phyloP scores from a whole-genome alignment of 192 early-diverging fungal species.

The Entomortierella parvispora region DNA sequence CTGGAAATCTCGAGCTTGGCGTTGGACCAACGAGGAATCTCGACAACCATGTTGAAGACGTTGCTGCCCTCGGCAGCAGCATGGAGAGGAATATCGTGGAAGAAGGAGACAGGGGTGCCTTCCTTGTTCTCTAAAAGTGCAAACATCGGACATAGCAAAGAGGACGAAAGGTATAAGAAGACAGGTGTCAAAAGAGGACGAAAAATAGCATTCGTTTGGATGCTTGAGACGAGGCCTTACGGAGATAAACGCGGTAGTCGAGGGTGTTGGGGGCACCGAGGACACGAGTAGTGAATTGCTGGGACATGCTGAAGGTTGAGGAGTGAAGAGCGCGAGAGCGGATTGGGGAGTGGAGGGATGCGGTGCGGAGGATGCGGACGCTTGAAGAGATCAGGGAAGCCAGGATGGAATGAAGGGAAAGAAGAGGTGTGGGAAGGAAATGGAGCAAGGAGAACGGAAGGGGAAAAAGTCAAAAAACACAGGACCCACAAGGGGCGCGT shows the following conservation, averaged over 20 bases:
- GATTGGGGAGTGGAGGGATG: conserved; percentile 10
- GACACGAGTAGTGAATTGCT: conserved; percentile 82
- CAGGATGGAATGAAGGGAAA: conserved; percentile 26
- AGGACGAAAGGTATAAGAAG: too few species aligned
- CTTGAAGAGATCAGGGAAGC: conserved; percentile 37
- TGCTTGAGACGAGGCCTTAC: conserved; percentile 50
- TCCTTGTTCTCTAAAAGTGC: conserved; percentile 70
- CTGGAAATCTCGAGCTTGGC: conserved; percentile 99
- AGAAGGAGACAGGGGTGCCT: conserved; percentile 88
- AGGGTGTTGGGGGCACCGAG: conserved; percentile 89
- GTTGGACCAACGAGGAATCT: conserved; percentile 98
- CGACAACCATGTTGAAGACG: conserved; percentile 97
- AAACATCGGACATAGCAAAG: too few species aligned
- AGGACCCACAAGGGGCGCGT: too few species aligned
- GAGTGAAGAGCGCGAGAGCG: conserved; percentile 20
- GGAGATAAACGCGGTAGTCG: conserved; percentile 90
- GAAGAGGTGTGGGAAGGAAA: not conserved
- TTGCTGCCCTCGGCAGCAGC: conserved; percentile 92
- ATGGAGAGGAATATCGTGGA: conserved; percentile 98
- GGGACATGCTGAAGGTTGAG: conserved; percentile 58
- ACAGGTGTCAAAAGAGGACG: not conserved
- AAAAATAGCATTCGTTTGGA: not conserved
- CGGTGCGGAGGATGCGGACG: conserved; percentile 21
- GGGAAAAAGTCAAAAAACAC: conserved; percentile 2
- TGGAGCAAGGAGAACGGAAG: not conserved